phyloP scores from a whole-genome alignment of 1,139 yeast genomes.

The Hansenula sp. region DNA sequence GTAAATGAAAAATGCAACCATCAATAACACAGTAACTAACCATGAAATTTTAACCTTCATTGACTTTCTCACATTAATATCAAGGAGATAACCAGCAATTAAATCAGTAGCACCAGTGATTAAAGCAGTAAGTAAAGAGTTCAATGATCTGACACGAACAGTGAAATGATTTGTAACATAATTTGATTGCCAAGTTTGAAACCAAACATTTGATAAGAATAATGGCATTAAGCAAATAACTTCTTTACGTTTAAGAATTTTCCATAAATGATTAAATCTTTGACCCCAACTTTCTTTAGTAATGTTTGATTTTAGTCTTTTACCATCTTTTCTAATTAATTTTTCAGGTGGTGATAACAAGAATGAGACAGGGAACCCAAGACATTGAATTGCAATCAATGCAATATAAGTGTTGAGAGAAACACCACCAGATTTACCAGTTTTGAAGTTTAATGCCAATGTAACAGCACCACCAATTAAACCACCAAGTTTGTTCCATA shows the following conservation, averaged over 20 bases:
- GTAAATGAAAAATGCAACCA: constrained; percentile 19
- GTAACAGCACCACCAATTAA: constrained; percentile 23
- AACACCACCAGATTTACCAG: constrained; percentile 16
- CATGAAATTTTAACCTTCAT: constrained; percentile 17
- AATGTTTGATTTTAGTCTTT: constrained; percentile 12
- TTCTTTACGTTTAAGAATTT: constrained; percentile 8
- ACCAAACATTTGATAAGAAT: constrained; percentile 18
- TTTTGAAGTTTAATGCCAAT: constrained; percentile 17
- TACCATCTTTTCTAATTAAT: constrained; percentile 20
- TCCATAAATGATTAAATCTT: constrained; percentile 9
- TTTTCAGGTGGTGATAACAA: constrained; percentile 22
- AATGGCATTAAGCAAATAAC: constrained; percentile 9
- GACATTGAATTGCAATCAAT: constrained; percentile 22
- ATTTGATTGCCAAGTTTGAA: constrained; percentile 22
- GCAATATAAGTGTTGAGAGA: constrained; percentile 23
- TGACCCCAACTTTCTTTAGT: constrained; percentile 7
- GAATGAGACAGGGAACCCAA: constrained; percentile 20
- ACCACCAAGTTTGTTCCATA: constrained; percentile 22
- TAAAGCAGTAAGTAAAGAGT: constrained; percentile 21
- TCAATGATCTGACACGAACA: constrained; percentile 23
- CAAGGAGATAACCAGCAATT: constrained; percentile 15
- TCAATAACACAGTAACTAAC: constrained; percentile 9
- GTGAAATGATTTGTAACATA: constrained; percentile 23
- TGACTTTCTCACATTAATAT: constrained; percentile 9
- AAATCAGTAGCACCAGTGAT: constrained; percentile 18